phyloP scores from a whole-genome alignment of 179 eudicot species.

The Gypsophila paniculata region DNA sequence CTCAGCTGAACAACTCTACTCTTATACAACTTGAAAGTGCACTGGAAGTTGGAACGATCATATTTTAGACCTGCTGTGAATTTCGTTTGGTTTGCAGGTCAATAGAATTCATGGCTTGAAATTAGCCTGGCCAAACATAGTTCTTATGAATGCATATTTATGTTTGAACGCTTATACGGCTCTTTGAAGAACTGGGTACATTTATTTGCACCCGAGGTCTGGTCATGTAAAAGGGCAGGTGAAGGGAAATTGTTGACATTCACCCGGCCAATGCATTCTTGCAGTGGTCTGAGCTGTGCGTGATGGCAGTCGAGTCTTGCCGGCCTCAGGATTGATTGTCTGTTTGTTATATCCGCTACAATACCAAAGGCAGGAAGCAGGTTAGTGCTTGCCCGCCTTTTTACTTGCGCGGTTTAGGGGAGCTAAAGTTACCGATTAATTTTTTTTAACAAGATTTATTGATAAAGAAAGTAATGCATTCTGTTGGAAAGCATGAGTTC shows the following conservation, averaged over 20 bases:
- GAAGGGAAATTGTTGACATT: background rate
- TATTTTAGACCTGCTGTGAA: background rate
- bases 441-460: background rate
- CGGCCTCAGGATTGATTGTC: background rate
- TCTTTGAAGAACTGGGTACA: constrained; percentile 2
- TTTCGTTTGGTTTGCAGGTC: background rate
- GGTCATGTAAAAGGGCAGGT: constrained; percentile 1
- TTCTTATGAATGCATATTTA: background rate
- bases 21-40: background rate
- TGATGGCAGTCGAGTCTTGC: background rate
- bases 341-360: background rate
- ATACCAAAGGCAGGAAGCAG: background rate
- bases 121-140: constrained; percentile 3
- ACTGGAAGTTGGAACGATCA: background rate
- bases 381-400: constrained; percentile 3
- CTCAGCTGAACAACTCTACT: too few relatives aligned
- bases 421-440: background rate
- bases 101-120: background rate
- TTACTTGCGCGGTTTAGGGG: background rate
- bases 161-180: background rate
- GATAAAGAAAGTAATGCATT: background rate
- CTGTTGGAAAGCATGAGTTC: background rate
- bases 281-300: background rate
- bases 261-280: background rate
- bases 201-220: background rate